Evolutionary conservation across 257 asterid species (phyloP), one percentile per base, ranked within the genome.

Genomic region (Capsicum rhomboideum): DNA sequence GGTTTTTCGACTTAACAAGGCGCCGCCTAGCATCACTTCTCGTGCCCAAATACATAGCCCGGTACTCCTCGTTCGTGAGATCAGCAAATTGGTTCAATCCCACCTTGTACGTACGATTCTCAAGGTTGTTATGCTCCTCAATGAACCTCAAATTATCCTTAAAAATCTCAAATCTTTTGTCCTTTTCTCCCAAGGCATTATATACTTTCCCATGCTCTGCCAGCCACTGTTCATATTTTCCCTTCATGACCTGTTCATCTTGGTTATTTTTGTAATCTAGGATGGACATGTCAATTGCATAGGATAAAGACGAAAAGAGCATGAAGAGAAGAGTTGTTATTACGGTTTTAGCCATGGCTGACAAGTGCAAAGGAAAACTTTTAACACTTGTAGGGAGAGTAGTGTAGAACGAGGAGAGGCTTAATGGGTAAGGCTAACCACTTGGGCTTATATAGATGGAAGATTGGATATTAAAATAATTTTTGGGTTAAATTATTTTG

Each of bases 61-160:
- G 84, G 87, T 91, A 95, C 95, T 95, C 98, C 44, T 85, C 92
- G 28, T 91, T 89, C 0, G 91, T 92, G 37, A 95, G 72, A 82
- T 95, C 97, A 23, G 99, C 97, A 77, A 95, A 95, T 78, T 83
- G 85, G 89, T 90, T 95, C 88, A 94, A 71, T 0, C 98, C 99
- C 80, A 95, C 82, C 89, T 88, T 85, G 50, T 94, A 95, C 0
- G 92, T 92, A 8, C 93, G 88, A 77, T 92, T 91, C 34, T 54
- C 89, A 0, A 86, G 8, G 56, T 93, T 93, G 82, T 59, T 80
- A 80, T 95, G 98, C 49, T 92, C 90, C 8, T 94, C 90, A 10
- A 95, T 83, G 85, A 94, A 95, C 77, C 79, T 91, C 53, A 93
- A 78, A 82, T 94, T 95, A 78, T 91, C 97, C 91, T 87, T 95